Conservation (phyloP, 2,329 filamentous ascomycete species). For the Phyllosticta paracitricarpa region DNA sequence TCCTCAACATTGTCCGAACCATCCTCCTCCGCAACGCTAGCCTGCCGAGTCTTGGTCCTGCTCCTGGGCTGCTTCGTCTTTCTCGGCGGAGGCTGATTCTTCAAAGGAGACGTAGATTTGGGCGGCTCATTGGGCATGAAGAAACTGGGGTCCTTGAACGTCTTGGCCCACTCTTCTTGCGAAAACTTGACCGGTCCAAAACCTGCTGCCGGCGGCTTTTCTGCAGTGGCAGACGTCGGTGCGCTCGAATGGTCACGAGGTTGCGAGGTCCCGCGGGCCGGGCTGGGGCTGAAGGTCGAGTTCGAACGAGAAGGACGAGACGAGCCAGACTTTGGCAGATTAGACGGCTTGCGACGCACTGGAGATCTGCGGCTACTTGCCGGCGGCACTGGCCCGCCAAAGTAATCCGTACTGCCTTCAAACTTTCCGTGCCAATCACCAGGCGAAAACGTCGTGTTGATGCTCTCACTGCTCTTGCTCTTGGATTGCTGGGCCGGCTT, state of each 20-base stretch:
- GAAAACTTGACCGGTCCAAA: conserved; percentile 29
- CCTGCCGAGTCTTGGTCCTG: conserved; percentile 1
- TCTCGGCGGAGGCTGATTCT: conserved; percentile 2
- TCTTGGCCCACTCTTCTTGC: conserved; percentile 33
- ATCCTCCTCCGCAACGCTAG: conserved; percentile 6
- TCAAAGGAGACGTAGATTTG: conserved; percentile 15
- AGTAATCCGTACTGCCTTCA: conserved; percentile 33
- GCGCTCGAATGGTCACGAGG: background rate
- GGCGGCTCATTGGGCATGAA: conserved; percentile 14
- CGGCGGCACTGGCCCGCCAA: conserved; percentile 18
- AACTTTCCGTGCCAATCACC: conserved; percentile 38
- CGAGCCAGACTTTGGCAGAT: conserved; percentile 12
- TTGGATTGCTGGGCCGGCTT: conserved; percentile 22
- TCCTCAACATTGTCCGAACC: background rate
- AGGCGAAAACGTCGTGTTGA: conserved; percentile 40
- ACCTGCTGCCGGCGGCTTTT: background rate
- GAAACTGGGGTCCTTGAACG: conserved; percentile 35
- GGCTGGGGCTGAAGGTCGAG: conserved; percentile 14
- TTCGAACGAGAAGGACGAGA: conserved; percentile 23
- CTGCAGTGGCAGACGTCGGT: background rate
- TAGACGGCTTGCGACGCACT: background rate
- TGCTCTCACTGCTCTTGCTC: conserved; percentile 38
- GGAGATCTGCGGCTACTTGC: background rate
- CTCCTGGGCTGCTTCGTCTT: conserved; percentile 5
- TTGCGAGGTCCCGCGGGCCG: conserved; percentile 11